Conservation (phyloP, 768 basidiomycete genomes). For the Gloeopeniophorella convolvens region DNA sequence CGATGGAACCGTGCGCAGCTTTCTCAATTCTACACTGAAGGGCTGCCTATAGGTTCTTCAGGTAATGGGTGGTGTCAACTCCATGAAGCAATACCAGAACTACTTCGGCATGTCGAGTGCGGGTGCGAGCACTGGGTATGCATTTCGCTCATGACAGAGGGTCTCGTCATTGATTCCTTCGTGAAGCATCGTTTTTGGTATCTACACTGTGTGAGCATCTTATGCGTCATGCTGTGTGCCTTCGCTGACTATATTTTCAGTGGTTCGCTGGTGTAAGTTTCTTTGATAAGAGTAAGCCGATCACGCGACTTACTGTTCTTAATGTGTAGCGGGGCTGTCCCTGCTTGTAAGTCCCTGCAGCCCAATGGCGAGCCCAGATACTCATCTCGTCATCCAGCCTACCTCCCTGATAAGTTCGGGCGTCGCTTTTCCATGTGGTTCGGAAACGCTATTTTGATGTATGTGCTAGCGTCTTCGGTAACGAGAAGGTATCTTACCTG, state of each 20-base stretch:
- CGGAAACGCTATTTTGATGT: constrained; percentile 42
- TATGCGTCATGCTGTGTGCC: no score
- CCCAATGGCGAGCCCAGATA: neutral
- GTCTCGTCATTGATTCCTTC: neutral
- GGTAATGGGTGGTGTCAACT: constrained; percentile 50
- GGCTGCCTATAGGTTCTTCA: constrained; percentile 10
- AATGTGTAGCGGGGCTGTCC: constrained; percentile 36
- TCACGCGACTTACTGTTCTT: constrained; percentile 6
- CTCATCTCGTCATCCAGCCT: constrained; percentile 34
- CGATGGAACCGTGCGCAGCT: constrained; percentile 40
- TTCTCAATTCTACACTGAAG: neutral
- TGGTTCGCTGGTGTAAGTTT: constrained; percentile 7
- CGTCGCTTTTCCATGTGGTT: constrained; percentile 45
- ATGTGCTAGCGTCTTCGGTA: constrained; percentile 18
- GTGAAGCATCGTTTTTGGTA: constrained; percentile 44
- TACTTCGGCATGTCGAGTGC: constrained; percentile 42
- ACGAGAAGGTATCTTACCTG: neutral
- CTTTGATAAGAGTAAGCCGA: neutral
- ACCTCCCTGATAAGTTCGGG: constrained; percentile 43
- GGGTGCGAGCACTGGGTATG: constrained; percentile 38
- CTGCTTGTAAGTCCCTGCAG: constrained; percentile 31
- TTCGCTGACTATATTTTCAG: neutral
- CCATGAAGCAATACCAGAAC: constrained; percentile 37
- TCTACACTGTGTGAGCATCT: constrained; percentile 44
- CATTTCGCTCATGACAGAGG: constrained; percentile 8